Percentiles rank a stretch among this genome's conserved stretches.
phyloP scores from a whole-genome alignment of 2,329 filamentous ascomycete genomes.

The Trematosphaeria pertusa region DNA sequence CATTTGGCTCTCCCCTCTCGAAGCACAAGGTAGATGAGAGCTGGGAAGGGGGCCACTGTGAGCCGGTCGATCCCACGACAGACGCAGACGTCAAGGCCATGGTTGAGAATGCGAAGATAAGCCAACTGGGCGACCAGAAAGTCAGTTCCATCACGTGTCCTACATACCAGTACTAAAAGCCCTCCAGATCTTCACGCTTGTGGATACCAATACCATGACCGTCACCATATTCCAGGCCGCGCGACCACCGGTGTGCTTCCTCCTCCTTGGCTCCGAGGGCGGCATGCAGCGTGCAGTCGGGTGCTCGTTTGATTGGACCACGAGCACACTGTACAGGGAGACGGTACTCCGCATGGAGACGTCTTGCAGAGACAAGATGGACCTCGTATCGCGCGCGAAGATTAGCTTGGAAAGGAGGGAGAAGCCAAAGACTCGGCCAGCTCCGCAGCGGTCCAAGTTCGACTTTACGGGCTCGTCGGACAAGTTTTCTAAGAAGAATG shows the following conservation, averaged over 20 bases:
- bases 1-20: constrained; percentile 32
- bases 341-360: constrained; percentile 52
- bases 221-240: constrained; percentile 47
- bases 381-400: constrained; percentile 31
- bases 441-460: not conserved
- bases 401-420: constrained; percentile 15
- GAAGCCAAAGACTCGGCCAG: not conserved
- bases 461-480: not conserved
- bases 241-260: constrained; percentile 47
- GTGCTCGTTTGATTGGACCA: constrained; percentile 53
- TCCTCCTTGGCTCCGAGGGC: constrained; percentile 50
- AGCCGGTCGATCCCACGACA: constrained; percentile 34
- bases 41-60: constrained; percentile 17
- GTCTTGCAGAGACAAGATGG: constrained; percentile 39
- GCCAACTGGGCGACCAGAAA: constrained; percentile 17
- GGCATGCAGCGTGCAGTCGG: constrained; percentile 53
- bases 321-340: constrained; percentile 48
- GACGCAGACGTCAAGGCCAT: constrained; percentile 12
- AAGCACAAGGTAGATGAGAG: constrained; percentile 28
- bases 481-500: not conserved
- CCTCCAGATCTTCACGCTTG: constrained; percentile 14
- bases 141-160: too few relatives aligned
- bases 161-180: too few relatives aligned
- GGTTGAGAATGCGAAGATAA: constrained; percentile 18
- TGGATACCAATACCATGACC: constrained; percentile 48